phyloP scores from a whole-genome alignment of 148 eudicot species.

The Simmondsia chinensis region DNA sequence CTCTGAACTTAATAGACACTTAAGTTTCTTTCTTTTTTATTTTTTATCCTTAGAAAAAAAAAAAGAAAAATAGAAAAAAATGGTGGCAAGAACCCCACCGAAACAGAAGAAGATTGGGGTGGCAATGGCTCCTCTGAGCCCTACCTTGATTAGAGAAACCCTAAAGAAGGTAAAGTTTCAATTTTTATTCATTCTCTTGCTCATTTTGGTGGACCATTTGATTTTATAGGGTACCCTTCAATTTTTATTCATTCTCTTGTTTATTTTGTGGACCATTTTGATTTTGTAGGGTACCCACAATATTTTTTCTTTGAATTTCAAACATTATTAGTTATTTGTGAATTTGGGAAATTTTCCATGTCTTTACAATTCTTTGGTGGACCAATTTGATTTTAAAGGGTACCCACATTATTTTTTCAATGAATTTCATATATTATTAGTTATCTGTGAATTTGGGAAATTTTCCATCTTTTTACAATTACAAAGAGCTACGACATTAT shows the following conservation, averaged over 20 bases:
- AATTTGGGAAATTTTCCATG: too few species aligned
- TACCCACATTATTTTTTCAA: too few species aligned
- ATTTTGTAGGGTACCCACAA: too few species aligned
- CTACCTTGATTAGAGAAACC: constrained; percentile 68
- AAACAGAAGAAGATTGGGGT: constrained; percentile 43
- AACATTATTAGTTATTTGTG: too few species aligned
- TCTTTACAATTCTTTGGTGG: too few species aligned
- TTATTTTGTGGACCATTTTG: not conserved
- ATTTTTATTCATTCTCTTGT: not conserved
- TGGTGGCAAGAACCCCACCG: constrained; percentile 91
- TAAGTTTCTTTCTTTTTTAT: not conserved
- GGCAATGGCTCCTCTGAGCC: constrained; percentile 66
- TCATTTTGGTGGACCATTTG: not conserved
- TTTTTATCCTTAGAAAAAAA: not conserved
- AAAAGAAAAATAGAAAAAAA: constrained; percentile 18
- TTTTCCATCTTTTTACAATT: too few species aligned
- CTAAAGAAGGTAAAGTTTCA: constrained; percentile 46
- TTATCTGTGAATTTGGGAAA: too few species aligned
- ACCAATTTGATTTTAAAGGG: too few species aligned
- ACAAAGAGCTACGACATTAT: too few species aligned
- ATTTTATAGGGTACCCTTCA: not conserved
- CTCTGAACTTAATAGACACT: too few species aligned
- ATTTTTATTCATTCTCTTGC: not conserved
- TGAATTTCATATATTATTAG: too few species aligned
- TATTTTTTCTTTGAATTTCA: too few species aligned